Percentiles rank a stretch among this genome's conserved stretches.
Evolutionary conservation across 2,329 filamentous ascomycete genomes (phyloP).

Genomic region (Trichoderma sp.): DNA sequence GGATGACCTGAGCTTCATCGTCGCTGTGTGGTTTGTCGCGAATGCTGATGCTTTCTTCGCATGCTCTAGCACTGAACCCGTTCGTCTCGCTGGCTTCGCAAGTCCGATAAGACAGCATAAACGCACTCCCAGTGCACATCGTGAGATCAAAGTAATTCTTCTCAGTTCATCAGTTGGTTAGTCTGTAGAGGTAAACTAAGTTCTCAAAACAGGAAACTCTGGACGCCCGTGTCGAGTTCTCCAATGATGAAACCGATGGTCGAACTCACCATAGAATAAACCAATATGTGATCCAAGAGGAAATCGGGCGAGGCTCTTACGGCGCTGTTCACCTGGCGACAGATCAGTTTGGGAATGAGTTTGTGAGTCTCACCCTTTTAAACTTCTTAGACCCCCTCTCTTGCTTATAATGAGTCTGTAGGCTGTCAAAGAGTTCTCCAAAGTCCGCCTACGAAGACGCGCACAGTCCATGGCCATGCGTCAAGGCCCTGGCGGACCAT

Average conservation of each 20-base stretch:
- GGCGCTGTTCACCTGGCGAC: slow-evolving; percentile 87
- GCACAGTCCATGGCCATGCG: slow-evolving; percentile 84
- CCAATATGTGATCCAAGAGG: slow-evolving; percentile 89
- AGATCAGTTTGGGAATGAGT: slow-evolving; percentile 91
- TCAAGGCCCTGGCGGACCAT: slow-evolving; percentile 41
- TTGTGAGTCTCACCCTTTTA: slow-evolving; percentile 56
- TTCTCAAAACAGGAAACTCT: slow-evolving; percentile 70
- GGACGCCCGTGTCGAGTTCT: slow-evolving; percentile 83
- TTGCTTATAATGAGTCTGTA: slow-evolving; percentile 37
- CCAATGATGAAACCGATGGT: slow-evolving; percentile 79
- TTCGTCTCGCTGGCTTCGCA: slow-evolving; percentile 41
- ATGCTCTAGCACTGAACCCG: slow-evolving; percentile 43
- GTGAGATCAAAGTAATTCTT: slow-evolving; percentile 52
- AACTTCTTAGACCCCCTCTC: neutral
- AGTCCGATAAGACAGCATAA: slow-evolving; percentile 59
- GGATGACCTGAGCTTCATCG: no score
- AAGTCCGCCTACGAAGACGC: slow-evolving; percentile 81
- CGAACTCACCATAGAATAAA: slow-evolving; percentile 83
- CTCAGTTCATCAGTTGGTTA: neutral
- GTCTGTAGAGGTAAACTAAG: slow-evolving; percentile 16
- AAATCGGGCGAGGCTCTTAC: slow-evolving; percentile 96
- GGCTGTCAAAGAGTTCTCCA: slow-evolving; percentile 98
- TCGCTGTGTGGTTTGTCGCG: neutral
- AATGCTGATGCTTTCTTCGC: neutral
- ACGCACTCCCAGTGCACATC: slow-evolving; percentile 56